Conservation (phyloP, 2,329 filamentous ascomycete species). For the Colletotrichum lentis region DNA sequence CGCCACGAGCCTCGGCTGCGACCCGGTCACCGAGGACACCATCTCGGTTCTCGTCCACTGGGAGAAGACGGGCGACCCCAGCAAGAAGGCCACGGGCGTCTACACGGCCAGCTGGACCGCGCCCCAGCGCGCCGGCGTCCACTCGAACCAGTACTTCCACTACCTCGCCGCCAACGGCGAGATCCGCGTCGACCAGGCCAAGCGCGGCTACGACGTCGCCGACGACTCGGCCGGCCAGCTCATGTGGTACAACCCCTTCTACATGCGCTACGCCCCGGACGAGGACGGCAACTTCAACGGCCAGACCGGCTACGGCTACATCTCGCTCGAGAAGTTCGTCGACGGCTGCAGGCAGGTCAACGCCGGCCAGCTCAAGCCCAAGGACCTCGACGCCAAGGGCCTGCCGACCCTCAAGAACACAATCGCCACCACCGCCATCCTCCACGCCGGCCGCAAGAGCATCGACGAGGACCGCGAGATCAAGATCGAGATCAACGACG, state of each 20-base stretch:
- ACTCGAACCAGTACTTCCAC: constrained; percentile 97
- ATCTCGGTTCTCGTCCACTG: constrained; percentile 91
- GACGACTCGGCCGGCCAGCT: constrained; percentile 76
- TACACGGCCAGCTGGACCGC: constrained; percentile 97
- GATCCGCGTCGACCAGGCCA: constrained; percentile 89
- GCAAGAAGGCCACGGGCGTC: constrained; percentile 81
- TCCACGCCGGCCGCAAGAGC: constrained; percentile 85
- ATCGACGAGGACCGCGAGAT: constrained; percentile 84
- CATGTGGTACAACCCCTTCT: constrained; percentile 93
- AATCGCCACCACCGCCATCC: constrained; percentile 87
- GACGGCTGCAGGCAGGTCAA: constrained; percentile 85
- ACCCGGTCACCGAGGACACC: constrained; percentile 85
- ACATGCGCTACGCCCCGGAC: constrained; percentile 93
- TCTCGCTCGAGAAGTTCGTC: constrained; percentile 95
- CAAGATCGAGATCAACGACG: constrained; percentile 73
- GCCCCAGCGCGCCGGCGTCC: constrained; percentile 90
- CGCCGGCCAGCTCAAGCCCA: constrained; percentile 73
- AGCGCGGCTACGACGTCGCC: constrained; percentile 94
- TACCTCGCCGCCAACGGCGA: constrained; percentile 87
- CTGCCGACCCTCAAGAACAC: constrained; percentile 89
- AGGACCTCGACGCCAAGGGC: constrained; percentile 80
- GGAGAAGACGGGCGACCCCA: constrained; percentile 74
- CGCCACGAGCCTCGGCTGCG: constrained; percentile 80
- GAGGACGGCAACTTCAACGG: constrained; percentile 95
- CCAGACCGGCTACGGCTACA: constrained; percentile 90